phyloP scores from a whole-genome alignment of 257 asterid genomes.

The Linaria vulgaris region DNA sequence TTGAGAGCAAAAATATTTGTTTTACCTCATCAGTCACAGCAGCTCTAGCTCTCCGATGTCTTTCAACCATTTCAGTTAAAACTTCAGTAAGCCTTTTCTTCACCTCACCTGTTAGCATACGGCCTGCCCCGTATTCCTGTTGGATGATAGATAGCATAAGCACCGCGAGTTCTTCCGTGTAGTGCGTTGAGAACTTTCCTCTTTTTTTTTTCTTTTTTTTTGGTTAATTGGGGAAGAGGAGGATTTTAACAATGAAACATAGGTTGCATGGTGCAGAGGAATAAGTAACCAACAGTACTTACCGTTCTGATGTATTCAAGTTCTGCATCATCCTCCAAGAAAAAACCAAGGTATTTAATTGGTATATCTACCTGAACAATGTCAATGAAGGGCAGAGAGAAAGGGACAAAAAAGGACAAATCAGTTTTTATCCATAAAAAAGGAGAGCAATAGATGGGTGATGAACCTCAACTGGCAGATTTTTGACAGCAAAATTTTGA shows the following conservation, averaged over 20 bases:
- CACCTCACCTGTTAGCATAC: slow-evolving; percentile 92
- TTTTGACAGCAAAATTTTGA: neutral
- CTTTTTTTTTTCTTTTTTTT: no score
- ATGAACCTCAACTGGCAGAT: neutral
- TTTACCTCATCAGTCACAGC: slow-evolving; percentile 91
- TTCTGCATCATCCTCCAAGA: slow-evolving; percentile 87
- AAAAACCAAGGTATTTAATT: slow-evolving; percentile 82
- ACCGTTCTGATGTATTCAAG: slow-evolving; percentile 67
- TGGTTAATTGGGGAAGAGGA: neutral
- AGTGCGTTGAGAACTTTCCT: no score
- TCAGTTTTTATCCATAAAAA: slow-evolving; percentile 7
- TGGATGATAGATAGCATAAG: slow-evolving; percentile 16
- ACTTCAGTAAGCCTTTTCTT: slow-evolving; percentile 75
- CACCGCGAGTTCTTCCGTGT: neutral
- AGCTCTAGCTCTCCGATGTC: slow-evolving; percentile 78
- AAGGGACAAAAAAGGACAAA: neutral
- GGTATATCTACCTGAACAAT: slow-evolving; percentile 79
- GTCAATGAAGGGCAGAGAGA: neutral
- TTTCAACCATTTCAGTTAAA: slow-evolving; percentile 74
- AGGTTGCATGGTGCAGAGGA: neutral
- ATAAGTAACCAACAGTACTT: slow-evolving; percentile 17
- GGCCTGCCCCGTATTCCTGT: slow-evolving; percentile 90
- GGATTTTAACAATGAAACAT: neutral
- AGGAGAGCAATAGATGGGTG: neutral
- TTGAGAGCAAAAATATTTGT: neutral